Conservation (phyloP, 2,329 filamentous ascomycete species). For the Ambrosiella cleistominuta region DNA sequence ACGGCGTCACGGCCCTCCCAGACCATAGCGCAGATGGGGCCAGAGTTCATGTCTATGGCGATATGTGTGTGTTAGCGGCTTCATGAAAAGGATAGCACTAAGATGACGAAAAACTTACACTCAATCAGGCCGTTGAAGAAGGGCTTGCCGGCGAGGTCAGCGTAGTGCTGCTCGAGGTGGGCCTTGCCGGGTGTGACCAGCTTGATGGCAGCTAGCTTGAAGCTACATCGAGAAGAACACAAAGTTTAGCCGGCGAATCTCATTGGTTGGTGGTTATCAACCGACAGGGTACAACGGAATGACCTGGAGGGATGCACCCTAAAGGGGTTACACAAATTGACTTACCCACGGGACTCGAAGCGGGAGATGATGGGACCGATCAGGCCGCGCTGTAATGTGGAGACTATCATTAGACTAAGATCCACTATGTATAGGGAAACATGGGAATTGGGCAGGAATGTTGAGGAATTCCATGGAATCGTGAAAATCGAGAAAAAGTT, state of each 20-base stretch:
- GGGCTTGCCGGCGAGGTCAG: constrained; percentile 78
- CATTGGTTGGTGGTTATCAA: background rate
- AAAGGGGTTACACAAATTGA: constrained; percentile 13
- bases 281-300: background rate
- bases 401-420: constrained; percentile 2
- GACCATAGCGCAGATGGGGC: constrained; percentile 97
- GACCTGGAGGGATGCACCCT: background rate
- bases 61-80: constrained; percentile 13
- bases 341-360: constrained; percentile 90
- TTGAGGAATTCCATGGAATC: constrained; percentile 9
- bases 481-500: background rate
- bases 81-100: constrained; percentile 13
- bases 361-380: constrained; percentile 93
- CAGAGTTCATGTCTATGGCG: constrained; percentile 73
- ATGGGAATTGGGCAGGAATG: constrained; percentile 2
- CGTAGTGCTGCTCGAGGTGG: constrained; percentile 97
- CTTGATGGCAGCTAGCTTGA: constrained; percentile 98
- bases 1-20: constrained; percentile 98
- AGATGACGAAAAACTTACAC: constrained; percentile 41
- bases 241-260: background rate
- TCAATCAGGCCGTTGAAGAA: constrained; percentile 92
- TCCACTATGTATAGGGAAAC: constrained; percentile 2
- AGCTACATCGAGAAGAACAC: constrained; percentile 35
- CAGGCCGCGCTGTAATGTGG: constrained; percentile 61
- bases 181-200: constrained; percentile 72